Evolutionary conservation across 73 alveolate genomes (phyloP).

Genomic region (Effrenium voratum): DNA sequence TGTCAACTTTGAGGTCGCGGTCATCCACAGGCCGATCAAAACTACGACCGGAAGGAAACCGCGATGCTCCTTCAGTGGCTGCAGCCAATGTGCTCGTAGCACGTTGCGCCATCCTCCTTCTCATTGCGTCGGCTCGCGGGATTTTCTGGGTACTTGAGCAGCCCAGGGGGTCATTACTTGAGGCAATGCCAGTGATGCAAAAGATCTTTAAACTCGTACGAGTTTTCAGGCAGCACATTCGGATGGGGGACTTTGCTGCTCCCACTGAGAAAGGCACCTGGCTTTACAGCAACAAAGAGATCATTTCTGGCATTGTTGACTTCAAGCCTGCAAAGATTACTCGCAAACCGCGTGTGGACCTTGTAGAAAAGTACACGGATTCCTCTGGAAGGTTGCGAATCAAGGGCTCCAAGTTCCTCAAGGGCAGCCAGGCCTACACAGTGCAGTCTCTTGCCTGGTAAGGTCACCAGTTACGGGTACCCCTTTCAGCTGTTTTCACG

Average conservation of each 20-base stretch:
- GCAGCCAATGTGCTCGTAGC: background rate
- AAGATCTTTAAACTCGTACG: background rate
- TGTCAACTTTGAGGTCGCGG: background rate
- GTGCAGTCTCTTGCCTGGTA: background rate
- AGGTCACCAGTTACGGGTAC: too few species aligned
- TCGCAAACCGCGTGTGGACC: background rate
- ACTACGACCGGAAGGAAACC: background rate
- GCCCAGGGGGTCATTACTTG: background rate
- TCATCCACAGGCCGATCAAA: background rate
- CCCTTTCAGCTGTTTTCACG: too few species aligned
- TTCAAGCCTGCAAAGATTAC: background rate
- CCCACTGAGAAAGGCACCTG: slow-evolving; percentile 10
- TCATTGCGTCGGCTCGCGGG: background rate
- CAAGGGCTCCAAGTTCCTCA: background rate
- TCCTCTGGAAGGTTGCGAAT: background rate
- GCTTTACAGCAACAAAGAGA: too few species aligned
- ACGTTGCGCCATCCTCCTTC: background rate
- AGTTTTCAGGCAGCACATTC: background rate
- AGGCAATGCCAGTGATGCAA: background rate
- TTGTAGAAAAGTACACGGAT: background rate
- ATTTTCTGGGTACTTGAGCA: slow-evolving; percentile 34
- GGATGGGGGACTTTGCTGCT: background rate
- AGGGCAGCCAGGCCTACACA: background rate
- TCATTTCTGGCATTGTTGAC: background rate
- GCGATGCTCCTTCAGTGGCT: background rate